Percentiles rank a stretch among this genome's conserved stretches.
Conservation (phyloP, 495 filamentous ascomycete species). For the Podospora pseudopauciseta region DNA sequence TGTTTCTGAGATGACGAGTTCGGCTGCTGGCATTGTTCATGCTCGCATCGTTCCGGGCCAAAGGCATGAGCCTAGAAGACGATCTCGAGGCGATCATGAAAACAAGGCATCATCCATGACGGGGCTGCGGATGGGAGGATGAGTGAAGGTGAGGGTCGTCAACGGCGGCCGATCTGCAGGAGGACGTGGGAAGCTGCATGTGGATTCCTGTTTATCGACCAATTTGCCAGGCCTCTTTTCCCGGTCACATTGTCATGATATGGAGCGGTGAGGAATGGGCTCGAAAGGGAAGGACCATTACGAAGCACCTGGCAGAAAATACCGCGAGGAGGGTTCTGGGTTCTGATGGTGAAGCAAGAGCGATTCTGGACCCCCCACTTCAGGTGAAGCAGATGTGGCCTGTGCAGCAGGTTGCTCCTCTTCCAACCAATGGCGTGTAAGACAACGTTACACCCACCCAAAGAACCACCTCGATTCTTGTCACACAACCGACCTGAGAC, state of each 20-base stretch:
- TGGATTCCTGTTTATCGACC: slow-evolving; percentile 2
- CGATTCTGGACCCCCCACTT: neutral
- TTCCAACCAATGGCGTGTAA: neutral
- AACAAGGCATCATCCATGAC: no score
- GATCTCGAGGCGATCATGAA: neutral
- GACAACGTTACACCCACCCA: neutral
- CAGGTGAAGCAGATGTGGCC: neutral
- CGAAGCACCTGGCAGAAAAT: neutral
- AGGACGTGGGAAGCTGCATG: neutral
- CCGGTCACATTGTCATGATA: neutral
- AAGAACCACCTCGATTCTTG: neutral
- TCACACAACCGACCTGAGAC: neutral
- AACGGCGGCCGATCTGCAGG: neutral
- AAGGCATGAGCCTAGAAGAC: neutral
- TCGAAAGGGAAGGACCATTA: slow-evolving; percentile 3
- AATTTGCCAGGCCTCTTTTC: neutral
- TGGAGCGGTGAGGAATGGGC: neutral
- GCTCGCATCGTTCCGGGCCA: neutral
- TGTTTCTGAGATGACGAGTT: neutral
- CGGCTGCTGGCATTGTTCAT: neutral
- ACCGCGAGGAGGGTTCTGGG: neutral
- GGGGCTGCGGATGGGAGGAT: no score
- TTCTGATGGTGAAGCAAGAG: neutral
- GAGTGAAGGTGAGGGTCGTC: neutral
- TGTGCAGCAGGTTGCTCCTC: neutral